Evolutionary conservation across 2,329 filamentous ascomycete genomes (phyloP).

Genomic region (Xylaria sp.): DNA sequence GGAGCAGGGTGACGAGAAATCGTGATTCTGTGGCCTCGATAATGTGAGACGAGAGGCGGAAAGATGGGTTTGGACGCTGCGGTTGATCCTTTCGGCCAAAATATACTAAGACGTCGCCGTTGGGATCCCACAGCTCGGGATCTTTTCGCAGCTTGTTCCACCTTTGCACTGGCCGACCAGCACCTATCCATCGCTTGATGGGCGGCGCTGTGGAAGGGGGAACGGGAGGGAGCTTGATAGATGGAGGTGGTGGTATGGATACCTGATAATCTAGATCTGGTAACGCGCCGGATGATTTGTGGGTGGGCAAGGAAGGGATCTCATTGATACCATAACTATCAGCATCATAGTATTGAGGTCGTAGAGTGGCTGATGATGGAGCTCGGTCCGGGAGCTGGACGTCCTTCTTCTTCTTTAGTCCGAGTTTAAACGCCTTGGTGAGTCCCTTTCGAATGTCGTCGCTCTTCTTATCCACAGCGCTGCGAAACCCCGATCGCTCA

Average conservation of each 20-base stretch:
- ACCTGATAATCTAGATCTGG: conserved; percentile 44
- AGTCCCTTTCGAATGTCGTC: conserved; percentile 64
- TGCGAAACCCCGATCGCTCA: conserved; percentile 64
- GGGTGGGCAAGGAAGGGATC: conserved; percentile 41
- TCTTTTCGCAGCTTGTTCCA: conserved; percentile 70
- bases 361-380: conserved; percentile 53
- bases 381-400: conserved; percentile 47
- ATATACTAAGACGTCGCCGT: conserved; percentile 69
- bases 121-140: conserved; percentile 69
- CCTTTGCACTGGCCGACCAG: conserved; percentile 58
- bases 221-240: conserved; percentile 56
- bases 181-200: conserved; percentile 65
- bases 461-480: conserved; percentile 64
- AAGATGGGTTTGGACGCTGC: conserved; percentile 61
- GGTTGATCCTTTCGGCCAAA: conserved; percentile 59
- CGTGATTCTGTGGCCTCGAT: conserved; percentile 67
- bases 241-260: conserved; percentile 54
- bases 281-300: conserved; percentile 37
- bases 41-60: conserved; percentile 67
- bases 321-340: conserved; percentile 42
- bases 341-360: conserved; percentile 42
- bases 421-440: conserved; percentile 64
- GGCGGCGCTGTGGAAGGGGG: conserved; percentile 52
- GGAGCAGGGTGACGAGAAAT: conserved; percentile 63
- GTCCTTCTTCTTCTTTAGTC: conserved; percentile 57